These are phyloP conservation scores for Lenzites betulinus DNA, from an alignment of 768 basidiomycete genomes.

Conservation along the genomic window DNA sequence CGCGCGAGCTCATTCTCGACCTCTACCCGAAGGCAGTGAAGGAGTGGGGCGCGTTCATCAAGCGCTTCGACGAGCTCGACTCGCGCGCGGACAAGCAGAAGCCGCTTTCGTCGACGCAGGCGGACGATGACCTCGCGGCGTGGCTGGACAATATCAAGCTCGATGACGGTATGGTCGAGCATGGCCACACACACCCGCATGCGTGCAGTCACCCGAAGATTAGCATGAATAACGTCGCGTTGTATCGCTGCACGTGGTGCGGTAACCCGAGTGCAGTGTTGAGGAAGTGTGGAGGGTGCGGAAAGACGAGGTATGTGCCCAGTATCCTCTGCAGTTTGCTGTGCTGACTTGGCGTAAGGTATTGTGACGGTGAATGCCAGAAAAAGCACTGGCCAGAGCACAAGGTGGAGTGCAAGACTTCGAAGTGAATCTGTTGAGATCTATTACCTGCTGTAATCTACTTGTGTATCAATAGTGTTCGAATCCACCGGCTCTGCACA, in stretches of 20 bases:
- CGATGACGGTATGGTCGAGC: constrained; percentile 34
- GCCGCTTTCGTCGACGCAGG: constrained; percentile 38
- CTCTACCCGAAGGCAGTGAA: constrained; percentile 45
- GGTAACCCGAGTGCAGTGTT: constrained; percentile 61
- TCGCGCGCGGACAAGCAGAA: constrained; percentile 31
- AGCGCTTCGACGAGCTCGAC: constrained; percentile 36
- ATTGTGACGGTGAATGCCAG: constrained; percentile 47
- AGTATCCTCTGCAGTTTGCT: background rate
- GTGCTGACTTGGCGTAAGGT: constrained; percentile 31
- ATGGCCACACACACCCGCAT: constrained; percentile 30
- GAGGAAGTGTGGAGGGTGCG: constrained; percentile 52
- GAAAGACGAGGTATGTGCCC: constrained; percentile 38
- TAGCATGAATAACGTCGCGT: constrained; percentile 47
- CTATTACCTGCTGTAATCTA: background rate
- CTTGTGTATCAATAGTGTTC: background rate
- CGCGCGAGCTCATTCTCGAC: constrained; percentile 52
- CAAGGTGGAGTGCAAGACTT: constrained; percentile 32
- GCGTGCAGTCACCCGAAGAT: constrained; percentile 46
- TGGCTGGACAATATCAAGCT: constrained; percentile 56
- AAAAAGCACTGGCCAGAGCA: constrained; percentile 39
- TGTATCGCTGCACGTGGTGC: constrained; percentile 68
- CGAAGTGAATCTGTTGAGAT: background rate
- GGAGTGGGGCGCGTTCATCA: constrained; percentile 50
- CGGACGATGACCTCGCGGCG: constrained; percentile 57
- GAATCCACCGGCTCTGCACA: background rate